Evolutionary conservation across 257 asterid species (phyloP), one percentile per base, ranked within the genome.

Genomic region (Vinca minor): DNA sequence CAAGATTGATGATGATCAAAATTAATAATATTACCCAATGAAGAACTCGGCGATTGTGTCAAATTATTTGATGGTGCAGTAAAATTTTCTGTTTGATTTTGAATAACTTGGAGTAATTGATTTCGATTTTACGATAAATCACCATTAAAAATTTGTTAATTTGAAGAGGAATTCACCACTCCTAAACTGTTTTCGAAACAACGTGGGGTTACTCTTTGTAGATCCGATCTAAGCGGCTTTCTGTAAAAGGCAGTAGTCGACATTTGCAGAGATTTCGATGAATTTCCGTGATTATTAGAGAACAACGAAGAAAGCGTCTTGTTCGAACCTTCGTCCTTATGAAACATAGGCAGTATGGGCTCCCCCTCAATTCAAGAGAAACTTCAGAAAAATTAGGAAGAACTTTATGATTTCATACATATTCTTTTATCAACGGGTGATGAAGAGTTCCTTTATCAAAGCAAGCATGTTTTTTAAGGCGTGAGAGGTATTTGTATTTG

Each of bases 141-240:
- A 15, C 59, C 69, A 49, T 23, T 47, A 64, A 73, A 77, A 5
- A 7, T 3, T 7, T 62, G 71, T 0, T 70, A n/a, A 44, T 63
- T 71, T 1, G 81, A 69, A 3, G 89, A 65, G 17, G 89, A 72
- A 1, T 38, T 73, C 88, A 83, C 81, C 34, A 77, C 73, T 0
- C 96, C 95, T 5, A 84, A 54, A 18, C 80, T 41, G 77, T 77
- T 79, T 15, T 81, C 81, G 55, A 78, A 80, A 69, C n/a, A 79
- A 83, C 0, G 70, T 38, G 0, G 91, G 81, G 23, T 59, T 72
- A 79, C 91, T 84, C 41, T 77, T 74, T 0, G 89, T 77, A 3
- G 96, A 84, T 3, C 98, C 98, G 82, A 91, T 88, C 57, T 88
- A 95, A 15, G 98, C 91, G 3, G 96, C 98, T 64, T 80, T 88